phyloP scores from a whole-genome alignment of 2,329 filamentous ascomycete species.

The Orbilia brochopaga region DNA sequence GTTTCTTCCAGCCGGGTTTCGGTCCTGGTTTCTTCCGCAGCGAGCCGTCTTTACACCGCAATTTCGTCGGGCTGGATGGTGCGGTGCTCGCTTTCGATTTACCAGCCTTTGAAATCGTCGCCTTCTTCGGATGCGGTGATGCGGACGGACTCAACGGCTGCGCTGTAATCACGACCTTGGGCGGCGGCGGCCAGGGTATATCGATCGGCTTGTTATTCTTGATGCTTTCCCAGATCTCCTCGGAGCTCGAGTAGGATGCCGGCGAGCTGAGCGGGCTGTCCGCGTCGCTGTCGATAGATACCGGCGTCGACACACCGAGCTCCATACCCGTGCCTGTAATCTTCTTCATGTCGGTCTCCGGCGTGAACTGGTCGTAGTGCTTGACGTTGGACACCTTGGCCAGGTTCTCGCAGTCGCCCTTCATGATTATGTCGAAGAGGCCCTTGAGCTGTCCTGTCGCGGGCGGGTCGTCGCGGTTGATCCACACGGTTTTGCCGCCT shows the following conservation, averaged over 20 bases:
- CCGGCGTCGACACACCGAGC: conserved; percentile 44
- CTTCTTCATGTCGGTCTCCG: conserved; percentile 44
- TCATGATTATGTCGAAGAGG: conserved; percentile 89
- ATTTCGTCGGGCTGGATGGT: conserved; percentile 18
- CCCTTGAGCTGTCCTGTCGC: conserved; percentile 83
- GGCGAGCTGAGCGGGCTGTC: conserved; percentile 47
- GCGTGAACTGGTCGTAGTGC: conserved; percentile 44
- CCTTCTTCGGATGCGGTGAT: conserved; percentile 45
- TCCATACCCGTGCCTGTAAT: conserved; percentile 50
- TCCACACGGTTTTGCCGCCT: conserved; percentile 89
- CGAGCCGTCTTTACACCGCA: conserved; percentile 20
- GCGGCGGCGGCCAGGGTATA: conserved; percentile 36
- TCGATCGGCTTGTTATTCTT: conserved; percentile 39
- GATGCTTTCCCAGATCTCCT: conserved; percentile 46
- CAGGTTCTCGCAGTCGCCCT: conserved; percentile 85
- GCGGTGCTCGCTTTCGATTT: conserved; percentile 17
- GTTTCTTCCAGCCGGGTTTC: conserved; percentile 27
- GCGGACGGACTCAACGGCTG: conserved; percentile 38
- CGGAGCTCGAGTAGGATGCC: conserved; percentile 45
- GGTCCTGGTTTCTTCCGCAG: conserved; percentile 40
- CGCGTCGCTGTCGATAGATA: conserved; percentile 48
- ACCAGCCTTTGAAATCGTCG: conserved; percentile 12
- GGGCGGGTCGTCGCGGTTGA: conserved; percentile 87
- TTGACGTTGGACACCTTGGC: conserved; percentile 71
- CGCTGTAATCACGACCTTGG: conserved; percentile 32